A percentile compares a stretch with the other conserved stretches of the same genome.
These are phyloP conservation scores for Pholiota adiposa DNA, from an alignment of 1,284 basidiomycete genomes.

Conservation along the genomic window DNA sequence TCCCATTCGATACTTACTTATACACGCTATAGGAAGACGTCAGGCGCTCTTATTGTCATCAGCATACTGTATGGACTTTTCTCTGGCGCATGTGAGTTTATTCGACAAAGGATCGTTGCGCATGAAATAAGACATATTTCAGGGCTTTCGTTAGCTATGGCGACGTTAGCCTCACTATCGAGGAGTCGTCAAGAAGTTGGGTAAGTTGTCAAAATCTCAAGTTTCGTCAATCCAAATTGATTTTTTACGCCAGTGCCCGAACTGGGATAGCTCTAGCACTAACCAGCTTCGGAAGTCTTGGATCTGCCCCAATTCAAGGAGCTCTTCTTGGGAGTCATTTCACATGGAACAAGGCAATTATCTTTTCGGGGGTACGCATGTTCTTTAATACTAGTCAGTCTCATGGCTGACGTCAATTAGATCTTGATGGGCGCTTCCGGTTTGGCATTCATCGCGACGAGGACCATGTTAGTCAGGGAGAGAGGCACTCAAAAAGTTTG, in stretches of 20 bases:
- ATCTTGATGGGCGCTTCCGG: background rate
- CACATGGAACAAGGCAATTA: conserved; percentile 22
- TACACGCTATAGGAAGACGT: conserved; percentile 16
- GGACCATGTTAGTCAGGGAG: conserved; percentile 4
- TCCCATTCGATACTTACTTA: background rate
- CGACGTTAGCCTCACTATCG: conserved; percentile 5
- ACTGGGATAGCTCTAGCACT: conserved; percentile 21
- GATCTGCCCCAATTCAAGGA: conserved; percentile 24
- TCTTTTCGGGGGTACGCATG: conserved; percentile 25
- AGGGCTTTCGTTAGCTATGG: conserved; percentile 17
- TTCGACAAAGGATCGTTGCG: background rate
- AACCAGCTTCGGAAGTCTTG: conserved; percentile 24
- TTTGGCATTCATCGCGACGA: background rate
- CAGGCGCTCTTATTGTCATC: conserved; percentile 29
- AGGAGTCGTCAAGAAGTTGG: conserved; percentile 13
- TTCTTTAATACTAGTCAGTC: background rate
- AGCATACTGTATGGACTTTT: conserved; percentile 44
- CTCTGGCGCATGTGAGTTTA: conserved; percentile 40
- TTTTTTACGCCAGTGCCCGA: conserved; percentile 12
- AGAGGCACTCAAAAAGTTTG: conserved; percentile 6
- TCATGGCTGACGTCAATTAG: background rate
- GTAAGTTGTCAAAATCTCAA: conserved; percentile 2
- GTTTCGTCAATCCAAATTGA: background rate
- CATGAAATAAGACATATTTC: background rate
- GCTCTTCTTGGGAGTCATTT: conserved; percentile 22